Evolutionary conservation across 345 rosid species (phyloP), one percentile per base, ranked within the genome.

Genomic region (Psidium friedrichsthalianum): DNA sequence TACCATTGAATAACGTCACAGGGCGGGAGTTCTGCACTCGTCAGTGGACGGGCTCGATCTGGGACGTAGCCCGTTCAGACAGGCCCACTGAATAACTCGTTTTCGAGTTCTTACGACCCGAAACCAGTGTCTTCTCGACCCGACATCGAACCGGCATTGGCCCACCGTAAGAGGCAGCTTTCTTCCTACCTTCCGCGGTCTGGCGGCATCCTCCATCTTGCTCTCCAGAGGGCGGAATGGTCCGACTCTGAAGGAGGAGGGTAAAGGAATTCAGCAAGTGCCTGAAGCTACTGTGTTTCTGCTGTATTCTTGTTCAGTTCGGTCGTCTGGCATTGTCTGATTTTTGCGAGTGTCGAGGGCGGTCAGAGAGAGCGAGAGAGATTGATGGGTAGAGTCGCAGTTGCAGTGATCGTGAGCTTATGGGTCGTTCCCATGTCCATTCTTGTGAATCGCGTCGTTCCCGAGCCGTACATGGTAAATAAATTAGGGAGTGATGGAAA

Each of bases 381-480:
- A 86, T 82, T 84, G 76, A 97, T 95, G 99, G 96, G 98, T 47
- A 94, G 88, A 88, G 25, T 89, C 49, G 92, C 91, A 32, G 94
- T 94, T 53, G 98, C 91, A 36, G 90, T 90, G 69, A 89, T 94
- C 14, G 94, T 90, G 90, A 92, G 95, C 93, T 82, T 90, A n/a
- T 97, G 98, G 98, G 94, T 91, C 61, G 89, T 96, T 89, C 96
- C 98, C 9, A 57, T 90, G 20, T 92, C 98, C 88, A 87, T 96
- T 18, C 88, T 97, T 42, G 93, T 97, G 76, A 94, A 94, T 80
- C 89, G 88, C 82, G 89, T 94, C 88, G 98, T 96, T 86, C 94
- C 96, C 1, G 93, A 91, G 18, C 95, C 99, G 40, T 97, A 93
- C 91, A 96, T 97, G 99, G 99, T 95, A 85, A 89, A 86, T 25